Evolutionary conservation across 2,329 filamentous ascomycete species (phyloP).

Genomic region (Epichloe uncinata): DNA sequence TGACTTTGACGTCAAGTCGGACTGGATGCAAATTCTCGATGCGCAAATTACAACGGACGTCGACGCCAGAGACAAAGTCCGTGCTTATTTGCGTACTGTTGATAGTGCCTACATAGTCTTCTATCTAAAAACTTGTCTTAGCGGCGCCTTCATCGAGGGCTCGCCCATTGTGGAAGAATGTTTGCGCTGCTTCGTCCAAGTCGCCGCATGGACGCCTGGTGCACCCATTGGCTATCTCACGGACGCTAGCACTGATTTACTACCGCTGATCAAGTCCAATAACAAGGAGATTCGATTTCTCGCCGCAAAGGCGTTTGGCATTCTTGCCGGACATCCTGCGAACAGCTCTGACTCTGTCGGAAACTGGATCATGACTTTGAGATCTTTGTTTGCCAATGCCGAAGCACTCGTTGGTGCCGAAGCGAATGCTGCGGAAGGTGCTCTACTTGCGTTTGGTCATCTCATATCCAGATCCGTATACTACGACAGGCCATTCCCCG

Average conservation of each 20-base stretch:
- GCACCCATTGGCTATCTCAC: conserved; percentile 36
- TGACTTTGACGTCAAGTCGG: conserved; percentile 50
- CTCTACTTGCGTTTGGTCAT: conserved; percentile 30
- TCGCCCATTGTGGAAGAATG: conserved; percentile 31
- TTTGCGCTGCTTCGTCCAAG: conserved; percentile 38
- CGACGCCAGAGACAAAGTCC: conserved; percentile 45
- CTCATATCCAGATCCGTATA: conserved; percentile 31
- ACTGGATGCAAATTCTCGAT: conserved; percentile 76
- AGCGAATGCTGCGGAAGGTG: conserved; percentile 33
- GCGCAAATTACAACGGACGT: conserved; percentile 58
- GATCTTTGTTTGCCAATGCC: conserved; percentile 29
- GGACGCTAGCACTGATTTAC: conserved; percentile 35
- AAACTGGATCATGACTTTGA: conserved; percentile 18
- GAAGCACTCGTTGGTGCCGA: conserved; percentile 29
- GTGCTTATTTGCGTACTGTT: conserved; percentile 33
- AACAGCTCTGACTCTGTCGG: conserved; percentile 22
- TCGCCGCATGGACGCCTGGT: conserved; percentile 38
- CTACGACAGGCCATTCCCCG: conserved; percentile 22
- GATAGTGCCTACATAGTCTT: conserved; percentile 26
- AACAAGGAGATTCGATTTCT: conserved; percentile 52
- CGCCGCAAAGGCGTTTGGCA: conserved; percentile 59
- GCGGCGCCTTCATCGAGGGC: conserved; percentile 37
- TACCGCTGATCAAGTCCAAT: conserved; percentile 55
- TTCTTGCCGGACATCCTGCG: conserved; percentile 55
- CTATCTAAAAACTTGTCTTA: conserved; percentile 42